Evolutionary conservation across 768 basidiomycete species (phyloP), one percentile per base, ranked within the genome.

Genomic region (Termitomyces titanicus): DNA sequence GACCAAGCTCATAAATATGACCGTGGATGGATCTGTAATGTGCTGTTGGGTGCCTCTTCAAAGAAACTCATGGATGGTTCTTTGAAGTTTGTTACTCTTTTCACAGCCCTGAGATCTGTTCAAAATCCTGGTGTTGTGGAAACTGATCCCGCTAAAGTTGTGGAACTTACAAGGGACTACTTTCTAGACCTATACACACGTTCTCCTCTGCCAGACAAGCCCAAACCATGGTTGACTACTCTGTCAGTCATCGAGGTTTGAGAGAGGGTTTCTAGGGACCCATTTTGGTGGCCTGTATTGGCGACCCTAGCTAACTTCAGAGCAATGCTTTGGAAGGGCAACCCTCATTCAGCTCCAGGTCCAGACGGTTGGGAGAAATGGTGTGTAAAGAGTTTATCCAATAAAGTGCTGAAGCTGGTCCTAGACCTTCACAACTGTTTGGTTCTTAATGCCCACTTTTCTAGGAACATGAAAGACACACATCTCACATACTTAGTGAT

Each of bases 181-280:
- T 65, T 63, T 31, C 38, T 54, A 3, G 29, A 40, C 2, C 60
- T 69, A 0, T 67, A 64, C 46, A 24, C 49, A 1, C 53, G 37
- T 9, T 15, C 34, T 1, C 44, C 47, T 2, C 53, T 55, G 2
- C 63, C 63, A 0, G 17, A 38, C 12, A 54, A 57, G 18, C 46
- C 29, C 3, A 29, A 29, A 9, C 29, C 29, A 29, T 29, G 29
- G 29, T 9, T 29, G 29, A 4, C 29, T 3, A 29, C 29, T 29
- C 29, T 9, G 3, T 29, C 29, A 29, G 29, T 29, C 9, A 9
- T 29, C 9, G 29, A 29, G 29, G 29, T 29, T 29, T 9, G 29
- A 29, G 29, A 29, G 3, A 29, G 9, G 29, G 29, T 29, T 29
- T 29, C 29, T 9, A 3, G 3, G 9, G 39, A 51, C 33, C 55